Evolutionary conservation across 1,284 basidiomycete species (phyloP).

Genomic region (Cystobasidium sp.): DNA sequence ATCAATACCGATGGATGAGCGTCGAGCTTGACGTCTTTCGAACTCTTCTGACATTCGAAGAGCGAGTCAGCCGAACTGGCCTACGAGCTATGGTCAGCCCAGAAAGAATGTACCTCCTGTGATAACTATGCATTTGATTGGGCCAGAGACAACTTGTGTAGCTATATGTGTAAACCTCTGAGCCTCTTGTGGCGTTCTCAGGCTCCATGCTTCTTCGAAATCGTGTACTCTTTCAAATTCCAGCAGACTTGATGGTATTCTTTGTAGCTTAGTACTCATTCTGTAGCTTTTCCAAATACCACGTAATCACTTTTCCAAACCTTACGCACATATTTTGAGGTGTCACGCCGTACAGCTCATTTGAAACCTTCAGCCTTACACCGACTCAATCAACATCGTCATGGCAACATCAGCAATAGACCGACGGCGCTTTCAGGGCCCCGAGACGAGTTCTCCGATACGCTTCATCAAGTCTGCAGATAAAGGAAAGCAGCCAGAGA

Average conservation of each 20-base stretch:
- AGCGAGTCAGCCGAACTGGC: slow-evolving; percentile 24
- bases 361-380: background rate
- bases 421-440: slow-evolving; percentile 82
- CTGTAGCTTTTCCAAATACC: too few species aligned
- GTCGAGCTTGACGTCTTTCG: slow-evolving; percentile 41
- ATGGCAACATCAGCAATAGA: slow-evolving; percentile 59
- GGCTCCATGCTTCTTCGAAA: too few species aligned
- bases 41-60: slow-evolving; percentile 27
- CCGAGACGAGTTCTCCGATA: slow-evolving; percentile 73
- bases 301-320: too few species aligned
- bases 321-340: too few species aligned
- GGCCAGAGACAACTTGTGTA: background rate
- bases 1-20: slow-evolving; percentile 34
- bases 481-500: slow-evolving; percentile 52
- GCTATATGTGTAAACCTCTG: background rate
- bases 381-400: background rate
- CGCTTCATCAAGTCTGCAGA: slow-evolving; percentile 62
- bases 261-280: too few species aligned
- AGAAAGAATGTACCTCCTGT: slow-evolving; percentile 16
- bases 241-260: too few species aligned
- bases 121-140: background rate
- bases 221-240: too few species aligned
- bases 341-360: too few species aligned
- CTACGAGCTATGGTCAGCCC: slow-evolving; percentile 31
- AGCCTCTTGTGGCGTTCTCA: background rate